These are phyloP conservation scores for Cucurbita maxima DNA, from an alignment of 306 rosid genomes.

Conservation along the genomic window DNA sequence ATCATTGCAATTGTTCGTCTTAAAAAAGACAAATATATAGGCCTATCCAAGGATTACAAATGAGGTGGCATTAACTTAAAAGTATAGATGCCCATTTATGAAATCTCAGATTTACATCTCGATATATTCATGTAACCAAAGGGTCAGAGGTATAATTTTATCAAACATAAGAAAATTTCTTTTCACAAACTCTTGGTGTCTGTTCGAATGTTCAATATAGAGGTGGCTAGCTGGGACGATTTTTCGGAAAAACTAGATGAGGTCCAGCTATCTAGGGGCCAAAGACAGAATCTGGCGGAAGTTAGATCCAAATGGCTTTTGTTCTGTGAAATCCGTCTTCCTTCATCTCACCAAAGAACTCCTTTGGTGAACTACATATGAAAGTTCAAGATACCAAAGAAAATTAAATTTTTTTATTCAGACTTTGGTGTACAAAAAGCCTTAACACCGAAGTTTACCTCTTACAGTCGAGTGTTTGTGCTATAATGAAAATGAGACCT, in stretches of 20 bases:
- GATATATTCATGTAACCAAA: background rate
- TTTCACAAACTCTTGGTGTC: background rate
- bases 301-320: background rate
- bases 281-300: background rate
- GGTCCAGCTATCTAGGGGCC: background rate
- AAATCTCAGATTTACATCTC: background rate
- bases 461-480: no score
- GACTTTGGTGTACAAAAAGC: no score
- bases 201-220: background rate
- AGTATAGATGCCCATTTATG: background rate
- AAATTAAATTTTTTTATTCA: no score
- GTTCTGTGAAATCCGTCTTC: background rate
- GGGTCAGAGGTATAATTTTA: background rate
- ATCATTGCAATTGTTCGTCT: no score
- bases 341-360: background rate
- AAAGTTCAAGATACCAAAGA: no score
- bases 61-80: background rate
- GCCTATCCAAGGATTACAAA: background rate
- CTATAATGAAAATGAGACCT: no score
- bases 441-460: no score
- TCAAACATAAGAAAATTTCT: background rate
- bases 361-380: background rate
- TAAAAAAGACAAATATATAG: background rate
- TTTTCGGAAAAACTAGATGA: background rate
- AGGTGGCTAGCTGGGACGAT: background rate